A percentile compares a stretch with the other conserved stretches of the same genome.
Conservation (phyloP, 345 rosid genomes). For the Ceriops zippeliana region DNA sequence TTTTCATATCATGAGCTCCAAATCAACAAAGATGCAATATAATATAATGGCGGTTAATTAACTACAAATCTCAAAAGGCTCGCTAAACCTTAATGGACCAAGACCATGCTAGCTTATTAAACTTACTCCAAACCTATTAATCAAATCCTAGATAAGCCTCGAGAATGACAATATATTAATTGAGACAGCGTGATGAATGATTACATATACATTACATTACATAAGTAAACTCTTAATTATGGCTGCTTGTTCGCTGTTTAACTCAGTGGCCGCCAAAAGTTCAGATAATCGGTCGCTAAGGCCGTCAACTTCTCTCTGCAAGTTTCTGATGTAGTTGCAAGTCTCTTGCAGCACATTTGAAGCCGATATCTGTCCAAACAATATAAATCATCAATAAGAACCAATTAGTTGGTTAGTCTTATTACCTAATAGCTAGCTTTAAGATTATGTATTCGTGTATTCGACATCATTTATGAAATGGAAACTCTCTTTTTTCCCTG, state of each 20-base stretch:
- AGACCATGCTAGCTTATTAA: background rate
- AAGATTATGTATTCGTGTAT: background rate
- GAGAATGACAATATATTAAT: too few species aligned
- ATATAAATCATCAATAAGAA: background rate
- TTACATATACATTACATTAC: constrained; percentile 23
- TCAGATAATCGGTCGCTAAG: constrained; percentile 71
- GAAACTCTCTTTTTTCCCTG: background rate
- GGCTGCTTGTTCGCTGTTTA: constrained; percentile 69
- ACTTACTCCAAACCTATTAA: constrained; percentile 10
- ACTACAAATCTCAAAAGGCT: background rate
- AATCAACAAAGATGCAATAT: background rate
- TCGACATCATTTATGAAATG: too few species aligned
- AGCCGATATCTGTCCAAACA: constrained; percentile 49
- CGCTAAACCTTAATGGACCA: background rate
- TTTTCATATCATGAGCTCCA: too few species aligned
- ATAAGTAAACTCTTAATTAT: constrained; percentile 77
- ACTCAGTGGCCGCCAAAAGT: constrained; percentile 68
- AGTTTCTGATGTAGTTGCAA: constrained; percentile 69
- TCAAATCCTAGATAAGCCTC: constrained; percentile 1
- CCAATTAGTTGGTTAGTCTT: background rate
- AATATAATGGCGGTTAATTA: background rate
- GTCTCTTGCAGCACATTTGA: constrained; percentile 83
- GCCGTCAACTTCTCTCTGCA: constrained; percentile 73
- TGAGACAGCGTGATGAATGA: background rate
- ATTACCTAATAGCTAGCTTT: background rate